Percentiles rank a stretch among this genome's conserved stretches.
Evolutionary conservation across 192 early-diverging fungal genomes (phyloP).

Genomic region (Geranomyces variabilis): DNA sequence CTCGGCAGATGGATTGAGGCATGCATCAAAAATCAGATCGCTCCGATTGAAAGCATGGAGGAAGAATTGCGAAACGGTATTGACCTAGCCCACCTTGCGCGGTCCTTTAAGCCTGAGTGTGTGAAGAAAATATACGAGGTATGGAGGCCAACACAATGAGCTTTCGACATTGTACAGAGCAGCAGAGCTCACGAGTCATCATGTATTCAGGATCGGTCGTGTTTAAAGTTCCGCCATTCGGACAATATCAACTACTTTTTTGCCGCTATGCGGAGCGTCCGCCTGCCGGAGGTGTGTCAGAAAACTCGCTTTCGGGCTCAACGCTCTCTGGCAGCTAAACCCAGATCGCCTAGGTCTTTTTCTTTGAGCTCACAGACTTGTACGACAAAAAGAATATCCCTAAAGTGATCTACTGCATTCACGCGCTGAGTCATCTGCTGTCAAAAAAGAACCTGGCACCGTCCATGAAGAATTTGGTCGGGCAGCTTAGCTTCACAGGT

Average conservation of each 20-base stretch:
- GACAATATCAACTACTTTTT: slow-evolving; percentile 98
- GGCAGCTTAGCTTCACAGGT: slow-evolving; percentile 87
- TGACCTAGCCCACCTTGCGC: slow-evolving; percentile 85
- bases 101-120: slow-evolving; percentile 76
- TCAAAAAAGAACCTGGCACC: slow-evolving; percentile 82
- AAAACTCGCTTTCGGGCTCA: neutral
- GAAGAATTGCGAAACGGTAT: slow-evolving; percentile 94
- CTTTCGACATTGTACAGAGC: neutral
- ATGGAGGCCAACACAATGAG: neutral
- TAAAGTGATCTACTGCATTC: slow-evolving; percentile 97
- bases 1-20: slow-evolving; percentile 88
- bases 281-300: slow-evolving; percentile 74
- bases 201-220: slow-evolving; percentile 57
- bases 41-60: slow-evolving; percentile 77
- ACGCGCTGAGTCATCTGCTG: slow-evolving; percentile 93
- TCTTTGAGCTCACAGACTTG: slow-evolving; percentile 96
- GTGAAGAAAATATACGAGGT: slow-evolving; percentile 87
- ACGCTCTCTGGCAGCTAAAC: neutral
- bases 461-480: slow-evolving; percentile 90
- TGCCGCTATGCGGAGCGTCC: slow-evolving; percentile 72
- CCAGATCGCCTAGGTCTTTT: slow-evolving; percentile 68
- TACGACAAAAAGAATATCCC: slow-evolving; percentile 99
- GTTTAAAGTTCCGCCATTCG: slow-evolving; percentile 91
- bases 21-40: slow-evolving; percentile 82
- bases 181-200: neutral